phyloP scores from a whole-genome alignment of 805 yeast genomes.

The Metschnikowia gelsemii region DNA sequence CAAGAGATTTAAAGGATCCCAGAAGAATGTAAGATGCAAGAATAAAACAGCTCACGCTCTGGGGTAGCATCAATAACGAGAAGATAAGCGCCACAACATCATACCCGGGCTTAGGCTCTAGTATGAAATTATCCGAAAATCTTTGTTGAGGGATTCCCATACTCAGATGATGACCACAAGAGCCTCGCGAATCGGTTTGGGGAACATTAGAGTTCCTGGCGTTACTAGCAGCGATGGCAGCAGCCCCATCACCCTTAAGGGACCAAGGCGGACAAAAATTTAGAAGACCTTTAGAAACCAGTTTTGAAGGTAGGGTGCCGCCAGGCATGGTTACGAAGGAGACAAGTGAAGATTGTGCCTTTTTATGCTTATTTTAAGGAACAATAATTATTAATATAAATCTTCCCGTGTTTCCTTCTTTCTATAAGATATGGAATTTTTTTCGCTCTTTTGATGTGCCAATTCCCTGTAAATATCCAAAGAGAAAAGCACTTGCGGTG shows the following conservation, averaged over 20 bases:
- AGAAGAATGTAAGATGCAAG: constrained; percentile 27
- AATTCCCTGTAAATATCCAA: background rate
- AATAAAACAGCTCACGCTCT: constrained; percentile 24
- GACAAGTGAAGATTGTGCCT: constrained; percentile 1
- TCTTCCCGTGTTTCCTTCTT: background rate
- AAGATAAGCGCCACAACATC: constrained; percentile 36
- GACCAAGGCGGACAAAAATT: constrained; percentile 16
- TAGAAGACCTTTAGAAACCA: background rate
- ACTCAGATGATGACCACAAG: background rate
- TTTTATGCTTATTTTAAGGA: background rate
- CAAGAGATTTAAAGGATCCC: constrained; percentile 31
- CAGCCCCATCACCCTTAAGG: constrained; percentile 13
- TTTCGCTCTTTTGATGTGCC: background rate
- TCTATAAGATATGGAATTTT: no score
- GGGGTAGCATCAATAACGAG: constrained; percentile 31
- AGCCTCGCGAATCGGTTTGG: constrained; percentile 4
- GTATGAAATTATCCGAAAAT: background rate
- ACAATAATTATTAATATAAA: background rate
- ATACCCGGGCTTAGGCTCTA: constrained; percentile 20
- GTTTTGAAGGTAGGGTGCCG: constrained; percentile 5
- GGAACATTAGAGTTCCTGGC: constrained; percentile 3
- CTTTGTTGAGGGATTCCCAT: background rate
- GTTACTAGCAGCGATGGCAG: constrained; percentile 10
- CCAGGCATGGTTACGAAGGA: constrained; percentile 10
- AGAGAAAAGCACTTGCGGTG: constrained; percentile 1